Evolutionary conservation across 495 filamentous ascomycete genomes (phyloP).

Genomic region (Evernia prunastri): DNA sequence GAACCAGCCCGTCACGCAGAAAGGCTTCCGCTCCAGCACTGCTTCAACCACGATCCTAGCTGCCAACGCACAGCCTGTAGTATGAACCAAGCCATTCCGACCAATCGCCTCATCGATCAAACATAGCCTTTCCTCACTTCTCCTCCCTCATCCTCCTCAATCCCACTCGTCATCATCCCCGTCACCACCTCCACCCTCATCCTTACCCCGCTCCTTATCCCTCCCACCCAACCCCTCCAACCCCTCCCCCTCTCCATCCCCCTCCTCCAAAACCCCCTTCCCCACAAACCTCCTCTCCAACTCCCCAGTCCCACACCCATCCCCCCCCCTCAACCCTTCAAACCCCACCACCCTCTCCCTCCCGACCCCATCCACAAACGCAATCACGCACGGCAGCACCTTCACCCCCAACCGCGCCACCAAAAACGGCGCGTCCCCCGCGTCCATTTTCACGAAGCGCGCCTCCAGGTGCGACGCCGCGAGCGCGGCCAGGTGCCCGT

Average conservation of each 20-base stretch:
- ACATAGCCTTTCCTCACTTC: not conserved
- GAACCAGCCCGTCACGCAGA: not conserved
- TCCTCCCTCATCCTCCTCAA: conserved; percentile 33
- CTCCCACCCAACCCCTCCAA: conserved; percentile 29
- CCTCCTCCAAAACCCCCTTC: conserved; percentile 52
- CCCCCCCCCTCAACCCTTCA: conserved; percentile 57
- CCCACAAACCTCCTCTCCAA: conserved; percentile 58
- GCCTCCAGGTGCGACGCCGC: conserved; percentile 62
- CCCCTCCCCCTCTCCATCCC: conserved; percentile 43
- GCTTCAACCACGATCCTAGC: not conserved
- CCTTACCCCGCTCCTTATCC: conserved; percentile 30
- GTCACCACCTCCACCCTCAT: conserved; percentile 42
- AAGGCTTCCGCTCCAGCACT: not conserved
- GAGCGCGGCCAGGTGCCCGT: conserved; percentile 51
- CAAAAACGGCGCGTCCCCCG: conserved; percentile 67
- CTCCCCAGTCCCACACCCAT: conserved; percentile 55
- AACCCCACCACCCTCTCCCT: conserved; percentile 69
- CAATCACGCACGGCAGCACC: conserved; percentile 69
- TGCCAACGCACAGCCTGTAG: not conserved
- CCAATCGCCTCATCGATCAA: too few species aligned
- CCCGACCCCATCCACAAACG: conserved; percentile 60
- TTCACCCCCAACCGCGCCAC: conserved; percentile 62
- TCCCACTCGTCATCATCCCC: conserved; percentile 64
- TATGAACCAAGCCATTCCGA: not conserved
- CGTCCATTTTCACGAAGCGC: conserved; percentile 60